Conservation (phyloP, 83 land plant species). For the Thuja plicata region DNA sequence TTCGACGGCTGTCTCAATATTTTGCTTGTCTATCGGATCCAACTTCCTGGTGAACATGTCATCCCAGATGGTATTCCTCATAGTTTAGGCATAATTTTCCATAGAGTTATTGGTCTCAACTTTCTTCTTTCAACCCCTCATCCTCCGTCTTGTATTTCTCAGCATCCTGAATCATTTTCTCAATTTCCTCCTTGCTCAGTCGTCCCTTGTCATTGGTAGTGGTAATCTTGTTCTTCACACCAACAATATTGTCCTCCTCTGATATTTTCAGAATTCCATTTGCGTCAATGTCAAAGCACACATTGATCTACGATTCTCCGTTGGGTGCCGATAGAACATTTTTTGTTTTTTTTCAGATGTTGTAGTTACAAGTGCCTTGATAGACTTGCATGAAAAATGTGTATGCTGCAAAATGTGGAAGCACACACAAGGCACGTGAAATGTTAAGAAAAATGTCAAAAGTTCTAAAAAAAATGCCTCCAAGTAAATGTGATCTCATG, state of each 20-base stretch:
- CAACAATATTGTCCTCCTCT: conserved; percentile 73
- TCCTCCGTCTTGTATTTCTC: conserved; percentile 70
- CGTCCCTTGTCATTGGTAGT: conserved; percentile 73
- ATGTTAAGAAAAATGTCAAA: too few relatives aligned
- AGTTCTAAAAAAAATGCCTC: too few relatives aligned
- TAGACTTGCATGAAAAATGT: too few relatives aligned
- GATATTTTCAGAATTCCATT: conserved; percentile 67
- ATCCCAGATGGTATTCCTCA: not conserved
- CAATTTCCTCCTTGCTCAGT: conserved; percentile 66
- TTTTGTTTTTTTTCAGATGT: too few relatives aligned
- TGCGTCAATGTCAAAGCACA: conserved; percentile 75
- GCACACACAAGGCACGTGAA: too few relatives aligned
- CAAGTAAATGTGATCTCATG: too few relatives aligned
- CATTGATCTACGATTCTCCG: conserved; percentile 66
- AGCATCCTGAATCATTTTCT: conserved; percentile 66
- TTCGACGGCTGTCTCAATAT: conserved; percentile 33
- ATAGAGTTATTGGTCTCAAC: conserved; percentile 57
- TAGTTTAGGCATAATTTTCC: conserved; percentile 54
- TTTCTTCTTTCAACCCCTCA: conserved; percentile 67
- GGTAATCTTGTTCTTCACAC: conserved; percentile 75
- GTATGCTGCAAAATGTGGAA: too few relatives aligned
- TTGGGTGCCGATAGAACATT: too few relatives aligned
- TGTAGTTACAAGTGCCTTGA: too few relatives aligned
- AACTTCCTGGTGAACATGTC: not conserved
- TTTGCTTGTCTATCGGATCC: conserved; percentile 12